Evolutionary conservation across 108 stramenopile species (phyloP), one percentile per base, ranked within the genome.

Genomic region (Cyclotella sp.): DNA sequence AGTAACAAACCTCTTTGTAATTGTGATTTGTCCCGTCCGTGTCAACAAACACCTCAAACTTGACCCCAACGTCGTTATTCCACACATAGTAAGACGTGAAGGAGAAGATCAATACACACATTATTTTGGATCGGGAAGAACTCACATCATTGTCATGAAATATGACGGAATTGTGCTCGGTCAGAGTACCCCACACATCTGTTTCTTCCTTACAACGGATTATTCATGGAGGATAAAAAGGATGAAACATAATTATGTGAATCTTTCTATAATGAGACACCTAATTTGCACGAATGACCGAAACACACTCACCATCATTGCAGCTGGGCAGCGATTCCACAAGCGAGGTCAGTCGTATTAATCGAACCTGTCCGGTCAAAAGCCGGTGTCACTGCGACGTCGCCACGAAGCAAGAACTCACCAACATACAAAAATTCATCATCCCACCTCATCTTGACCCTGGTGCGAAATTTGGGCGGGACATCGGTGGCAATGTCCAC

Each of bases 31-130:
- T 81, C 10, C 88, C 90, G 27, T 77, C 65, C 22, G 89, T 83
- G 70, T 97, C 94, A 41, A 97, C 70, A 75, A 97, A 97, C 27
- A 97, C 89, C 82, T 97, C 96, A 83, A 95, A 95, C 77, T 78
- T 10, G 14, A 69, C 24, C 19, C 4, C 34, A 34, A 5, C 34
- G 34, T 2, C 2, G 2, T 34, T 34, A 5, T 34, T 34, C 34
- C 34, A 34, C 6, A 26, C 61, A 52, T 28, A 43, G 12, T 26
- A 26, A 49, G 45, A 19, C 40, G 7, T 0, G 34, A 68, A n/a
- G 28, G 27, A n/a, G 43, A 28, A 27, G 1, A 5, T 6, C 1
- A 59, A 14, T 4, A 73, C 90, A 89, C 18, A 85, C 86, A 76
- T 89, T 85, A 51, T 79, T 74, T 72, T 46, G n/a, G 15, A 64